Base-by-base conservation (phyloP, 225 moss, liverwort and hornwort genomes). In the Bryum argenteum region DNA sequence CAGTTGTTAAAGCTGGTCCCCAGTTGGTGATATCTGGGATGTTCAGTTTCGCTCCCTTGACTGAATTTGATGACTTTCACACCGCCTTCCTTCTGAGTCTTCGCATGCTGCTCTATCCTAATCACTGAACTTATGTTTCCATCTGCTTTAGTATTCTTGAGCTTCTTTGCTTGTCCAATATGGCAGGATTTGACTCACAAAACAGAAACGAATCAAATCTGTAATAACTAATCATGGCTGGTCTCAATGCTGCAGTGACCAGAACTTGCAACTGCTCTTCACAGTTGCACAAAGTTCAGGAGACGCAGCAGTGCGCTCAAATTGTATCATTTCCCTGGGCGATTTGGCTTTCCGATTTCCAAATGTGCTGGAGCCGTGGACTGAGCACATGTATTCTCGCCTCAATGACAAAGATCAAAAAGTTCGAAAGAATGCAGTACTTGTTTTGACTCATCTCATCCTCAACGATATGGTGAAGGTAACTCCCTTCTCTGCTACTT, bases 391-490 rank as follows among this genome's bases (percentile, higher is more conserved):
- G 87, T 98, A 98, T 83, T 85, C 89, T 58, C 89, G 92, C 65
- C 94, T 98, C 54, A 92, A 87, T 73, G 98, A 98, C 77, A 68
- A 79, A 64, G 94, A 92, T 16, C 74, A 17, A 55, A 77, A 88
- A 84, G 98, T 98, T 63, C 92, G 94, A 61, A 98, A 92, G 69
- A 98, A 98, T 73, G 76, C 92, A 69, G 94, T 98, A 21, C 84
- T 94, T 55, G 98, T 98, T 67, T 84, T 98, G 69, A 94, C 90
- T 82, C 98, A 98, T 76, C 89, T 98, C 54, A 92, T 98, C 68
- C 92, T 98, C 63, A 98, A 98, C 81, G 98, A 98, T 68, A 91
- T 94, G 94, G 92, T 98, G 62, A 98, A 98, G 94, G 98, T 97
- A 66, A n/a, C 10, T 28, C 39, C 26, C 33, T 70, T 66, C 10